Percentiles rank a stretch among this genome's conserved stretches.
Conservation (phyloP, 2,329 filamentous ascomycete species). For the Peltaster fructicola region DNA sequence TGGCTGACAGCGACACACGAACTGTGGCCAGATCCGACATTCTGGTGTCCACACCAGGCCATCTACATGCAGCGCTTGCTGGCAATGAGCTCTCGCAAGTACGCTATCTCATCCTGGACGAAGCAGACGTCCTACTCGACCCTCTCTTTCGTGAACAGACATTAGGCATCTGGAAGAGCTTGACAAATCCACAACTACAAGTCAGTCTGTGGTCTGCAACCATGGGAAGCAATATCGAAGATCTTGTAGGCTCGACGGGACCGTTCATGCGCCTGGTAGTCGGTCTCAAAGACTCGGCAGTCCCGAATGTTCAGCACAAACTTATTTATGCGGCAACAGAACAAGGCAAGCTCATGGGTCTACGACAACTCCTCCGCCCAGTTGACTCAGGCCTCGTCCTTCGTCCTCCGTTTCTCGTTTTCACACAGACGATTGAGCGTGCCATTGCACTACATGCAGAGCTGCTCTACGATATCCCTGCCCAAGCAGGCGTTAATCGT, state of each 20-base stretch:
- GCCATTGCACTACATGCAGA: slow-evolving; percentile 77
- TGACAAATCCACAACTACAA: slow-evolving; percentile 50
- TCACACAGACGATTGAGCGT: slow-evolving; percentile 87
- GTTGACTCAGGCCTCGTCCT: slow-evolving; percentile 38
- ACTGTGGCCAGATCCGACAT: slow-evolving; percentile 55
- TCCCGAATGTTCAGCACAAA: slow-evolving; percentile 80
- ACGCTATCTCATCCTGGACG: slow-evolving; percentile 64
- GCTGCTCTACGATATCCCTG: slow-evolving; percentile 83
- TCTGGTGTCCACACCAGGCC: slow-evolving; percentile 62
- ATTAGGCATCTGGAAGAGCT: slow-evolving; percentile 64
- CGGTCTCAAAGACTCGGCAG: slow-evolving; percentile 88
- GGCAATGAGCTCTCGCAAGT: too few relatives aligned
- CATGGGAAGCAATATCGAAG: slow-evolving; percentile 85
- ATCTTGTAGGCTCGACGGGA: slow-evolving; percentile 47
- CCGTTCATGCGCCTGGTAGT: slow-evolving; percentile 71
- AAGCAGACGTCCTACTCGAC: slow-evolving; percentile 88
- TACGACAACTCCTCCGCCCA: slow-evolving; percentile 78
- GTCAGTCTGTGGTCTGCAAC: slow-evolving; percentile 90
- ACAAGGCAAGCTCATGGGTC: slow-evolving; percentile 76
- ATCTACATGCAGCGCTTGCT: too few relatives aligned
- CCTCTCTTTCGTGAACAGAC: slow-evolving; percentile 82
- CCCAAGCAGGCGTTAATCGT: slow-evolving; percentile 63
- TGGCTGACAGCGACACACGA: slow-evolving; percentile 19
- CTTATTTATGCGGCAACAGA: slow-evolving; percentile 85
- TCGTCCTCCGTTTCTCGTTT: slow-evolving; percentile 80